Evolutionary conservation across 345 rosid genomes (phyloP), one percentile per base, ranked within the genome.

Genomic region (Iberis pinnata): DNA sequence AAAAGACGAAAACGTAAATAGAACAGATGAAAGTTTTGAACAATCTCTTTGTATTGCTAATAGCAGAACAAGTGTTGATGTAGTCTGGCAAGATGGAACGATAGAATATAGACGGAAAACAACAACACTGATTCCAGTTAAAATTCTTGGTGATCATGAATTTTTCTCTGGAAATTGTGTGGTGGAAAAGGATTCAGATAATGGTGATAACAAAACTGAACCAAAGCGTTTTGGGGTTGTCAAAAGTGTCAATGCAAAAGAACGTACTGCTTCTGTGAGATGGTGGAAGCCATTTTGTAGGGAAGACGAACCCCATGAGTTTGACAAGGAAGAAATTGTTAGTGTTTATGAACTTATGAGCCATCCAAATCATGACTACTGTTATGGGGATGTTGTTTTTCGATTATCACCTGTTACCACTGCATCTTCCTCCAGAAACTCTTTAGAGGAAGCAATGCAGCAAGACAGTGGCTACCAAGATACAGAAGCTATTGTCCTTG

Each of bases 101-200:
- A 59, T 60, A 49, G 94, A 78, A 63, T 19, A 16, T 47, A 76
- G 78, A 26, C 61, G 84, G 51, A 72, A 70, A 55, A 76, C 92
- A 31, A 80, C 70, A 25, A 67, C 65, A 33, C 63, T 88, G 79
- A 78, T 86, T 74, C 95, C 99, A 47, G 76, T 93, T 60, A 95
- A 88, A 70, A 93, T 79, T 49, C 99, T 94, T 44, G 97, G 97
- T 67, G 97, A 93, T 77, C 97, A 88, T 54, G 99, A 93, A 76
- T 93, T 88, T 74, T 80, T 83, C 54, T 61, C 94, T 9, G 98
- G 84, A 67, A 83, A 90, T 58, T 84, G 84, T 73, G 98, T 87
- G 60, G 88, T 90, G 68, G 98, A 93, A 75, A 88, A 86, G 67
- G 77, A 79, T 18, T 67, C 82, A 9, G 90, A 83, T 79, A 89